These are phyloP conservation scores for Mycena vulgaris DNA, from an alignment of 768 basidiomycete species.

Conservation along the genomic window DNA sequence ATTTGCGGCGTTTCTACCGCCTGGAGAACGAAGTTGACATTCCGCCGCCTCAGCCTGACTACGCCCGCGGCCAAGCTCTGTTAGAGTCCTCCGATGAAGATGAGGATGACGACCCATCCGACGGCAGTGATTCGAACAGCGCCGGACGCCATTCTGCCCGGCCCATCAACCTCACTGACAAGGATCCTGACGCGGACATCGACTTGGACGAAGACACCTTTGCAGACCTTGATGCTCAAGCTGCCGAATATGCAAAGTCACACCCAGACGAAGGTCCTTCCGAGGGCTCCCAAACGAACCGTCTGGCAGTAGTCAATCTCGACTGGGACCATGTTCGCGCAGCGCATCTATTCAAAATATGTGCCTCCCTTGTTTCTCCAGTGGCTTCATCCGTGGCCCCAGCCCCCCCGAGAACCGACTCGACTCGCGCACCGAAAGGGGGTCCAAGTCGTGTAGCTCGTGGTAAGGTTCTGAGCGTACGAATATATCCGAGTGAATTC, in stretches of 20 bases:
- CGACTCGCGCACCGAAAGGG: constrained; percentile 36
- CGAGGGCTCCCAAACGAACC: constrained; percentile 67
- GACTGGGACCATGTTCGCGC: constrained; percentile 99
- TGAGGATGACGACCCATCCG: constrained; percentile 74
- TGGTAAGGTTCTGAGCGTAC: constrained; percentile 83
- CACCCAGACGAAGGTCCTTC: constrained; percentile 61
- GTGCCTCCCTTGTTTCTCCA: constrained; percentile 86
- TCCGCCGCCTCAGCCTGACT: constrained; percentile 69
- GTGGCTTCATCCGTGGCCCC: constrained; percentile 59
- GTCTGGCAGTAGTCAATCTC: constrained; percentile 93
- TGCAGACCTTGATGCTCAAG: constrained; percentile 83
- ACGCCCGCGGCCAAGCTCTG: constrained; percentile 90
- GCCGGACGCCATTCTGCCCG: constrained; percentile 64
- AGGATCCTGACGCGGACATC: constrained; percentile 69
- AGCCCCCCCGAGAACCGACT: constrained; percentile 35
- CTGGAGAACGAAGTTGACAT: constrained; percentile 65
- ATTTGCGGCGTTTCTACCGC: constrained; percentile 86
- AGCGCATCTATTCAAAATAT: constrained; percentile 91
- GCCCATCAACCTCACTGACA: constrained; percentile 53
- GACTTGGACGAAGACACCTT: constrained; percentile 86
- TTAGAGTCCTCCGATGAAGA: constrained; percentile 92
- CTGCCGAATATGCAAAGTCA: constrained; percentile 69
- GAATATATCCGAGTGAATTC: constrained; percentile 94
- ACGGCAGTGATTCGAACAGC: constrained; percentile 63
- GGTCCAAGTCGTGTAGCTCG: constrained; percentile 56